phyloP scores from a whole-genome alignment of 2,329 filamentous ascomycete genomes.

The Fulvia fulva region DNA sequence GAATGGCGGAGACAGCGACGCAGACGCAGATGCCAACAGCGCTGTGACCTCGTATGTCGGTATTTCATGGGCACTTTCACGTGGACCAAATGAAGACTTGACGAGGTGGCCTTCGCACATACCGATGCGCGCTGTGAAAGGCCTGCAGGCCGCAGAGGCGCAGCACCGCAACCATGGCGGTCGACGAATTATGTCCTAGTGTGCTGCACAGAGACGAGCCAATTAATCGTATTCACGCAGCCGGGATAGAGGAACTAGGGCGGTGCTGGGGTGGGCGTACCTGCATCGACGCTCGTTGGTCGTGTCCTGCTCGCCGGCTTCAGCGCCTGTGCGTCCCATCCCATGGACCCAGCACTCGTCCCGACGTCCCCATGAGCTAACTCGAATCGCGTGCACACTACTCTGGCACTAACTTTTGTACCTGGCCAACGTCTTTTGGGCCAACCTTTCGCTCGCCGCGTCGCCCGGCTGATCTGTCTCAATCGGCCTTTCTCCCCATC shows the following conservation, averaged over 20 bases:
- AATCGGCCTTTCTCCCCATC: slow-evolving; percentile 22
- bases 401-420: slow-evolving; percentile 23
- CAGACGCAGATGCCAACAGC: too few relatives aligned
- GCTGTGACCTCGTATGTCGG: not conserved
- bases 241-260: not conserved
- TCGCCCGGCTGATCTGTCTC: slow-evolving; percentile 27
- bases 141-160: not conserved
- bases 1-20: not conserved
- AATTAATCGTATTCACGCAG: not conserved
- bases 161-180: not conserved
- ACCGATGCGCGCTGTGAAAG: not conserved
- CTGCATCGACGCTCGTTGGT: slow-evolving; percentile 4
- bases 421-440: slow-evolving; percentile 26
- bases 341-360: slow-evolving; percentile 24
- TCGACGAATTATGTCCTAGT: slow-evolving; percentile 11
- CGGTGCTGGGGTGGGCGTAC: slow-evolving; percentile 6
- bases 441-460: slow-evolving; percentile 20
- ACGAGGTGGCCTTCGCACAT: not conserved
- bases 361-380: slow-evolving; percentile 28
- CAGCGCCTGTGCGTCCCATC: slow-evolving; percentile 5
- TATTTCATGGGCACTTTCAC: not conserved
- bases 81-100: not conserved
- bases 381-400: slow-evolving; percentile 24
- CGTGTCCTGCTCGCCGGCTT: slow-evolving; percentile 6
- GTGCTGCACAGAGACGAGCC: slow-evolving; percentile 8